Conservation (phyloP, 2,329 filamentous ascomycete species). For the Microdochium trichocladiopsis region DNA sequence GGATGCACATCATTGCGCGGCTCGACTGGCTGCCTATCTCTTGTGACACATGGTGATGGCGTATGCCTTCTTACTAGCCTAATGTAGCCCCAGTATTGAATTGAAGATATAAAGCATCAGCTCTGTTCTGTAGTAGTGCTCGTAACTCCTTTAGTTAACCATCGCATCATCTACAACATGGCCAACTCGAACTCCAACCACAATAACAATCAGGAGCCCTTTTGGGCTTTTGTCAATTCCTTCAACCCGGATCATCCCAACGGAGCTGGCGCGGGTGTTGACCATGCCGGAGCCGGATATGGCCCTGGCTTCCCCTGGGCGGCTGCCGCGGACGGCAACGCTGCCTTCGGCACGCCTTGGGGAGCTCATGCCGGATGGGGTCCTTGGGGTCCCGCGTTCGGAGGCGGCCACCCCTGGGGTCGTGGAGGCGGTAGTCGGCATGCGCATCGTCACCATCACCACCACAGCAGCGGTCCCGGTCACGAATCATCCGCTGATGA, state of each 20-base stretch:
- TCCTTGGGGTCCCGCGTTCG: slow-evolving; percentile 5
- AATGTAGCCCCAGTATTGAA: too few relatives aligned
- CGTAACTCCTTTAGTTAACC: too few relatives aligned
- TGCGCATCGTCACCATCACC: slow-evolving; percentile 14
- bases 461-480: slow-evolving; percentile 15
- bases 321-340: slow-evolving; percentile 2
- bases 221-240: slow-evolving; percentile 27
- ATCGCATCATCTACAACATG: slow-evolving; percentile 4
- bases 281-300: slow-evolving; percentile 21
- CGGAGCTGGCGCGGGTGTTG: slow-evolving; percentile 26
- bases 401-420: slow-evolving; percentile 6
- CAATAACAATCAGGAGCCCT: slow-evolving; percentile 10
- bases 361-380: slow-evolving; percentile 8
- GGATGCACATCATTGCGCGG: background rate
- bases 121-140: too few relatives aligned
- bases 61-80: too few relatives aligned
- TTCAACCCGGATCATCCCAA: slow-evolving; percentile 20
- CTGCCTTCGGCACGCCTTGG: slow-evolving; percentile 9
- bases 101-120: too few relatives aligned
- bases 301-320: slow-evolving; percentile 26
- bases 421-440: slow-evolving; percentile 8
- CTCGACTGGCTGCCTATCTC: background rate
- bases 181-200: slow-evolving; percentile 11
- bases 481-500: slow-evolving; percentile 6
- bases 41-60: background rate